phyloP scores from a whole-genome alignment of 1,139 yeast genomes.

The Kodamaea ohmeri region DNA sequence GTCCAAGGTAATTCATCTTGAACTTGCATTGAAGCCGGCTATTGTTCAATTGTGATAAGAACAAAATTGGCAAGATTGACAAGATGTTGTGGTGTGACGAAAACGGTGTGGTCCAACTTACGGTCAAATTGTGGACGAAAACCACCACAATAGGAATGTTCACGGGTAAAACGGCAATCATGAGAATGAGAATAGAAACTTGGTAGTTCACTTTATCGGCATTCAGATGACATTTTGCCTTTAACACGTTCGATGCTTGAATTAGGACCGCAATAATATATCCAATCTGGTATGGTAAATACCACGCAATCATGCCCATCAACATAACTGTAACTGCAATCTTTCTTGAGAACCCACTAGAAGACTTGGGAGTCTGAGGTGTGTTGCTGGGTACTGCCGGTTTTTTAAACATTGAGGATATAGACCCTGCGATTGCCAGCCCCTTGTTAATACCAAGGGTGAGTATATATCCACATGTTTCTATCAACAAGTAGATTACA shows the following conservation, averaged over 20 bases:
- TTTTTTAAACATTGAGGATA: constrained; percentile 1
- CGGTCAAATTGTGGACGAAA: constrained; percentile 64
- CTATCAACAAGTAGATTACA: constrained; percentile 11
- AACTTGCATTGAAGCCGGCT: constrained; percentile 11
- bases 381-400: too few species aligned
- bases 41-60: constrained; percentile 47
- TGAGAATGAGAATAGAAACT: constrained; percentile 50
- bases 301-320: constrained; percentile 46
- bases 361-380: too few species aligned
- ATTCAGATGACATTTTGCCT: constrained; percentile 15
- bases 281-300: constrained; percentile 79
- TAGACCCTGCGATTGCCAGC: not conserved
- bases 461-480: not conserved
- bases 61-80: constrained; percentile 61
- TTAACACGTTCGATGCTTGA: constrained; percentile 49
- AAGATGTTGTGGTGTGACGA: constrained; percentile 72
- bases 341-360: constrained; percentile 1
- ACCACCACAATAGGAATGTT: constrained; percentile 68
- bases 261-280: constrained; percentile 56
- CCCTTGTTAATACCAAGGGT: not conserved
- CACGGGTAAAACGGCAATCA: constrained; percentile 68
- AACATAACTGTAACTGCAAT: constrained; percentile 35
- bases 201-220: constrained; percentile 45
- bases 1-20: constrained; percentile 7
- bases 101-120: constrained; percentile 73